Evolutionary conservation across 2,329 filamentous ascomycete species (phyloP), one percentile per base, ranked within the genome.

Genomic region (Trichocomaceae sp.): DNA sequence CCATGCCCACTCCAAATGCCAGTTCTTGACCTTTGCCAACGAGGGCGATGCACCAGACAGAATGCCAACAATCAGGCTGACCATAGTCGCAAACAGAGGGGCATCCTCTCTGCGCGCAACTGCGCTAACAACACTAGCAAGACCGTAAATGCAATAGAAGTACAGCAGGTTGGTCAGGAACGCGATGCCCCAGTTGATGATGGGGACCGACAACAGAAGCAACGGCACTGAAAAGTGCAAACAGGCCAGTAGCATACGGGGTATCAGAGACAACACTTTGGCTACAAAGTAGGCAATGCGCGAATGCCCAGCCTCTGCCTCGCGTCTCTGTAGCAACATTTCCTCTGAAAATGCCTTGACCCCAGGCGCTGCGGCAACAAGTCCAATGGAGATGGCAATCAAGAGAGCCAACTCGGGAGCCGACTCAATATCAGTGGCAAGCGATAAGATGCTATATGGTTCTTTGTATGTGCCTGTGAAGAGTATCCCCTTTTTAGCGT

Each of bases 91-190:
- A 22, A 54, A 54, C 0, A 54, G 39, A 1, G 47, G 52, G 7
- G 47, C 52, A 13, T 54, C 47, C 39, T 54, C 52, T 5, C 47
- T 19, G 22, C 39, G 29, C 5, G 46, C 47, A 15, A 46, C 5
- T 8, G 52, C 42, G 12, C 52, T 55, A 47, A 55, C 29, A 44
- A 55, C 39, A 19, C 47, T 50, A 20, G 52, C 47, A 20, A 54
- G 52, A 10, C 52, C 37, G 22, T 50, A 54, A 15, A 54, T 54
- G 46, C 52, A 54, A 10, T 54, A 54, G 29, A 54, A 54, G 9
- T 50, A 54, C 8, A 54, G 26, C 26, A 54, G 39, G 13, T 54
- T 54, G 26, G 47, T 46, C 5, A 47, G 10, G 23, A 54, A 54
- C 8, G 52, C 37, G 5, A 49, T 48, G 13, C 46, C 46, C 46